Base-by-base conservation (phyloP, 2,329 filamentous ascomycete species). In the Cryphonectria radicalis region DNA sequence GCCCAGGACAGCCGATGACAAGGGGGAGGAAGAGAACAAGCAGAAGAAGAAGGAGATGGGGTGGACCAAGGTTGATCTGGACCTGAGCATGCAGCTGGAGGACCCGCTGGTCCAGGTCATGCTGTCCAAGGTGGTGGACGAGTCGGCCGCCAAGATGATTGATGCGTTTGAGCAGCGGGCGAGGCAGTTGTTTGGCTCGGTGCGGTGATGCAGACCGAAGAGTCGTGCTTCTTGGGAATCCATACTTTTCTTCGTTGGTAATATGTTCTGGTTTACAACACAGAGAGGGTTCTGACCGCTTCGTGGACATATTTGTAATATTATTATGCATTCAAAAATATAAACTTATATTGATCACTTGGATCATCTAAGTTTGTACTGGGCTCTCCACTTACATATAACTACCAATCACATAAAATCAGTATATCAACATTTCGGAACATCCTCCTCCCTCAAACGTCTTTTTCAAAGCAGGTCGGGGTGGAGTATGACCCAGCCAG, bases 151-250 rank as follows among this genome's bases (percentile, higher is more conserved):
- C 4, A 86, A 92, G 74, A 97, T 99, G 94, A 92, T 98, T 75
- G 91, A 93, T 80, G 95, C 96, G 0, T 99, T 99, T 84, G 95
- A 98, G 83, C 88, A 89, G 81, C 87, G 93, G 77, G 94, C 96
- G 7, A 84, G 84, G 78, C 84, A 88, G 76, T 79, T 93, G 64
- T 80, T 88, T 76, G 82, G 81, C n/a, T 28, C 50, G 25, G 19
- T 42, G n/a, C 37, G 40, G 42, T 71, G 57, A 73, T 62, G 35
- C 17, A n/a, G 42, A n/a, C 17, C 28, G 11, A 1, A 14, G 5
- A 11, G 25, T 35, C 28, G 13, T 59, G 42, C 3, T 11, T 43
- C 13, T 10, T 40, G 37, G 37, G 8, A 11, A 40, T 10, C 37
- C 10, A 40, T 40, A 40, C 37, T 40, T 40, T 10, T 10, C 8